phyloP scores from a whole-genome alignment of 306 rosid genomes.

The Quercus ilex region DNA sequence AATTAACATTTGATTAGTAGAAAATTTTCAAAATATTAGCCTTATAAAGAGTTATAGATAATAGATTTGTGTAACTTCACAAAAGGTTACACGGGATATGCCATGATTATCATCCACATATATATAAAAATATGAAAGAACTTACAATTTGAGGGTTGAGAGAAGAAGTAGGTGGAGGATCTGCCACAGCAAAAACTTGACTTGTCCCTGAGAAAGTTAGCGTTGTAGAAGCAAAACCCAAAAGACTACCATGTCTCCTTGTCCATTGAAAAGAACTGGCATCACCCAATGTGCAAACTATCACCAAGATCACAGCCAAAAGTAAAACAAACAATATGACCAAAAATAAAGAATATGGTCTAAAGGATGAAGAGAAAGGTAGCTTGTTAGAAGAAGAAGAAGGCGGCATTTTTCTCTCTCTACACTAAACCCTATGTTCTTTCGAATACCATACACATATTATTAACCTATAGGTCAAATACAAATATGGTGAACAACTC shows the following conservation, averaged over 20 bases:
- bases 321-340: conserved; percentile 6
- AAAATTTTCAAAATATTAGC: not conserved
- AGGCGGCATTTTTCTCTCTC: not conserved
- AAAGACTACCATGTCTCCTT: conserved; percentile 12
- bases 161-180: not conserved
- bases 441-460: too few relatives aligned
- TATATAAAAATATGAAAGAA: not conserved
- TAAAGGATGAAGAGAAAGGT: not conserved
- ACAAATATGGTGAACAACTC: not conserved
- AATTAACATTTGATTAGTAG: too few relatives aligned
- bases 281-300: not conserved
- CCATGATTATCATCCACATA: too few relatives aligned
- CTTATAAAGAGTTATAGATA: too few relatives aligned
- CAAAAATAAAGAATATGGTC: not conserved
- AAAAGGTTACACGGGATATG: too few relatives aligned
- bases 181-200: not conserved
- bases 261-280: conserved; percentile 6
- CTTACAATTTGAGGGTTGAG: conserved; percentile 2
- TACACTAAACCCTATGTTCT: not conserved
- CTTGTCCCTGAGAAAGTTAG: too few relatives aligned
- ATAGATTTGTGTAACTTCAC: too few relatives aligned
- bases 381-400: not conserved
- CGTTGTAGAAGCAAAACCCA: too few relatives aligned
- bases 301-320: conserved; percentile 1
- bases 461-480: too few relatives aligned